Evolutionary conservation across 345 rosid genomes (phyloP).

Genomic region (Salix koriyanagi): DNA sequence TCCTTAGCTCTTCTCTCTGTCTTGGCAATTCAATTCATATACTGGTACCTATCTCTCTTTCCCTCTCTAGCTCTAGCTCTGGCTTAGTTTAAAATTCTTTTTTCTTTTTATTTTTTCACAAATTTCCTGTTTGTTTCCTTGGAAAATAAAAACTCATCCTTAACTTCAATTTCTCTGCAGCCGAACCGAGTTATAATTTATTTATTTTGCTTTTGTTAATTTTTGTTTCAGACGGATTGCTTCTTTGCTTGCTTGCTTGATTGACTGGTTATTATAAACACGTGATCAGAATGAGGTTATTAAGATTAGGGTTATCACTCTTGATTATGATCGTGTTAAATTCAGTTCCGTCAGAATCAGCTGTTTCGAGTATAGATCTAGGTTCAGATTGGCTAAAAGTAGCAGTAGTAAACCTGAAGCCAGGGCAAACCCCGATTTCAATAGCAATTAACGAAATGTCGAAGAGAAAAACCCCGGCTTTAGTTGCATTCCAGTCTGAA

Average conservation of each 20-base stretch:
- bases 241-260: not conserved
- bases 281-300: not conserved
- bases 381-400: conserved; percentile 95
- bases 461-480: conserved; percentile 84
- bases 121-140: not conserved
- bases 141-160: not conserved
- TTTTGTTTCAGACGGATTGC: not conserved
- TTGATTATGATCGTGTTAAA: not conserved
- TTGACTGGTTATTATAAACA: not conserved
- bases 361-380: conserved; percentile 90
- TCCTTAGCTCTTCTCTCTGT: not conserved
- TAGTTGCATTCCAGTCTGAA: conserved; percentile 77
- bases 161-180: too few species aligned
- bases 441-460: conserved; percentile 99
- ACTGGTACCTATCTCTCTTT: not conserved
- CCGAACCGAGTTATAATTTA: not conserved
- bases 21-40: not conserved
- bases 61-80: too few species aligned
- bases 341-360: conserved; percentile 46
- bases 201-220: not conserved
- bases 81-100: too few species aligned
- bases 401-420: conserved; percentile 81
- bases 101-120: not conserved
- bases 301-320: conserved; percentile 15
- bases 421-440: conserved; percentile 84